Evolutionary conservation across 768 basidiomycete species (phyloP).

Genomic region (Mycena rebaudengoi): DNA sequence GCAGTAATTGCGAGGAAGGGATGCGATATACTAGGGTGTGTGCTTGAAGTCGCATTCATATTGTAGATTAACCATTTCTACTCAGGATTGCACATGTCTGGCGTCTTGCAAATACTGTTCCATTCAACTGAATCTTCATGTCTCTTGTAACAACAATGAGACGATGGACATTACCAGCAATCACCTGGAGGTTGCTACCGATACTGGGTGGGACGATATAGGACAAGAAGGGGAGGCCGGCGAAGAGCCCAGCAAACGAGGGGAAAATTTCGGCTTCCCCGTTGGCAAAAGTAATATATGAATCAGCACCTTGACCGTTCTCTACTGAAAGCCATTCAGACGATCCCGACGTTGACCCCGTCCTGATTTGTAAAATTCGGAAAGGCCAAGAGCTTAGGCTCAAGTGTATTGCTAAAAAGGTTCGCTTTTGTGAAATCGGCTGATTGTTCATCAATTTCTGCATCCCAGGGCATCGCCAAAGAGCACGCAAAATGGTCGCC

Average conservation of each 20-base stretch:
- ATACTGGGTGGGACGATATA: constrained; percentile 30
- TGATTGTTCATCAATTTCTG: not conserved
- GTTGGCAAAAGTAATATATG: constrained; percentile 78
- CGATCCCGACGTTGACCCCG: constrained; percentile 68
- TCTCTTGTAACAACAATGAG: constrained; percentile 72
- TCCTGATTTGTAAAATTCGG: constrained; percentile 90
- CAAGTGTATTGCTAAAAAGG: constrained; percentile 93
- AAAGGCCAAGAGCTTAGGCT: constrained; percentile 92
- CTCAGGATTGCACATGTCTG: constrained; percentile 91
- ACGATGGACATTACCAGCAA: constrained; percentile 90
- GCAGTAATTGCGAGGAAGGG: constrained; percentile 87
- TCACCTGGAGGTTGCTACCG: constrained; percentile 69
- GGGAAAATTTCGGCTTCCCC: constrained; percentile 79
- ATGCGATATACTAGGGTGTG: constrained; percentile 81
- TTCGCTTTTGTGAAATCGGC: constrained; percentile 37
- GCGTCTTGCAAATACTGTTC: constrained; percentile 88
- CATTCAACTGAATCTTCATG: constrained; percentile 81
- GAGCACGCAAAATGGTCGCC: constrained; percentile 99
- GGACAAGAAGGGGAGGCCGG: constrained; percentile 60
- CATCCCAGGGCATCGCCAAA: constrained; percentile 90
- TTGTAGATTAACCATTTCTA: not conserved
- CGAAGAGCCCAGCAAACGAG: constrained; percentile 79
- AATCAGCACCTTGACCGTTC: not conserved
- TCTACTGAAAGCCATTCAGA: constrained; percentile 46
- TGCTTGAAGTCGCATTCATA: constrained; percentile 20